Conservation (phyloP, 306 rosid species). For the Prunus campanulata region DNA sequence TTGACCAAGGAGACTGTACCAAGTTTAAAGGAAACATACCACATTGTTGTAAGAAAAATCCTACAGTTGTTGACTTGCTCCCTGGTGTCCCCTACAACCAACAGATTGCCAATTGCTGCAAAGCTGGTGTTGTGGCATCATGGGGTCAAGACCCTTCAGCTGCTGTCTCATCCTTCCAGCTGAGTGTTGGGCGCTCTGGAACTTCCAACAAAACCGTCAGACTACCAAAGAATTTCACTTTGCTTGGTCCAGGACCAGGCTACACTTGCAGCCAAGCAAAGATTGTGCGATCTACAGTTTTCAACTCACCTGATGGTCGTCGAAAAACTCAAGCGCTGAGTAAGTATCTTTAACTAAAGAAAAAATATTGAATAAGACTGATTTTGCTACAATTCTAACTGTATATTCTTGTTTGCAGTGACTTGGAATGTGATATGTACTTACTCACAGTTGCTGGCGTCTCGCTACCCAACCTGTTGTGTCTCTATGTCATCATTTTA, state of each 20-base stretch:
- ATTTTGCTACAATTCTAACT: no score
- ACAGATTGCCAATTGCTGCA: conserved; percentile 65
- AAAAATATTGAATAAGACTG: background rate
- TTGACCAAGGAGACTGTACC: conserved; percentile 83
- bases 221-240: conserved; percentile 64
- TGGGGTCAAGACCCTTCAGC: conserved; percentile 72
- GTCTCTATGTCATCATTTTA: conserved; percentile 91
- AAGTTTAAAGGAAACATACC: conserved; percentile 60
- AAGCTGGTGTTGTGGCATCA: conserved; percentile 70
- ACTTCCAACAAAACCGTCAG: conserved; percentile 72
- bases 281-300: conserved; percentile 52
- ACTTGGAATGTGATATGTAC: conserved; percentile 97
- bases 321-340: conserved; percentile 64
- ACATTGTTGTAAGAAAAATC: conserved; percentile 71
- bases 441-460: conserved; percentile 85
- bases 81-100: conserved; percentile 75
- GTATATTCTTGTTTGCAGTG: conserved; percentile 46
- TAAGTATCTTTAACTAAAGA: conserved; percentile 23
- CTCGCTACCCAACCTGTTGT: conserved; percentile 83
- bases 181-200: conserved; percentile 73
- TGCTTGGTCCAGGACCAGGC: conserved; percentile 72
- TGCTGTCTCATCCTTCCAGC: conserved; percentile 68
- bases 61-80: conserved; percentile 64
- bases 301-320: conserved; percentile 55
- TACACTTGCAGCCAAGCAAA: conserved; percentile 79